phyloP scores from a whole-genome alignment of 495 filamentous ascomycete genomes.

The Collariella sp. region DNA sequence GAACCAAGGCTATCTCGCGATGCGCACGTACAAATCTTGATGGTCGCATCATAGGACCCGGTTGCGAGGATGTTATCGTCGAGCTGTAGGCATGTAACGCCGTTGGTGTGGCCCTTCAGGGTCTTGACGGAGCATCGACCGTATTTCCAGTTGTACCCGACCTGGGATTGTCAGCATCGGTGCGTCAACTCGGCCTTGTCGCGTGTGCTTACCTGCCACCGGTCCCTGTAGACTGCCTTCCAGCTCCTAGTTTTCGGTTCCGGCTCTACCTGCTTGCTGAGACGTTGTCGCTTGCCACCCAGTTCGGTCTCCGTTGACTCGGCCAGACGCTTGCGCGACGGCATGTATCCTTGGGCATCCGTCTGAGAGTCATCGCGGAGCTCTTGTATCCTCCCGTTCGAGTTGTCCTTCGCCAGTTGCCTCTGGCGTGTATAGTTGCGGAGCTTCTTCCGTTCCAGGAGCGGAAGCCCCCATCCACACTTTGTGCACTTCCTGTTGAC shows the following conservation, averaged over 20 bases:
- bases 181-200: not conserved
- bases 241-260: slow-evolving; percentile 56
- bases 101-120: slow-evolving; percentile 86
- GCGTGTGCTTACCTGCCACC: slow-evolving; percentile 27
- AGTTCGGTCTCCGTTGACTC: slow-evolving; percentile 22
- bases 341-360: not conserved
- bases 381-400: slow-evolving; percentile 23
- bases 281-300: slow-evolving; percentile 44
- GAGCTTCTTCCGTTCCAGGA: slow-evolving; percentile 79
- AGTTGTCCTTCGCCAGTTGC: slow-evolving; percentile 35
- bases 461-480: slow-evolving; percentile 89
- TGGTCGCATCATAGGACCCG: slow-evolving; percentile 87
- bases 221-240: slow-evolving; percentile 56
- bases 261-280: slow-evolving; percentile 16
- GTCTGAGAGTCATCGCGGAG: slow-evolving; percentile 12
- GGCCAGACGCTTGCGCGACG: slow-evolving; percentile 26
- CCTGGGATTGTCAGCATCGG: slow-evolving; percentile 41
- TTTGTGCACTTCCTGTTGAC: slow-evolving; percentile 91
- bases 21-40: slow-evolving; percentile 65
- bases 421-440: slow-evolving; percentile 82
- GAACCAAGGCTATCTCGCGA: not conserved
- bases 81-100: slow-evolving; percentile 93
- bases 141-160: slow-evolving; percentile 94
- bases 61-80: slow-evolving; percentile 87
- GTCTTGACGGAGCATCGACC: slow-evolving; percentile 73